Evolutionary conservation across 2,329 filamentous ascomycete genomes (phyloP), one percentile per base, ranked within the genome.

Genomic region (Peltaster fructicola): DNA sequence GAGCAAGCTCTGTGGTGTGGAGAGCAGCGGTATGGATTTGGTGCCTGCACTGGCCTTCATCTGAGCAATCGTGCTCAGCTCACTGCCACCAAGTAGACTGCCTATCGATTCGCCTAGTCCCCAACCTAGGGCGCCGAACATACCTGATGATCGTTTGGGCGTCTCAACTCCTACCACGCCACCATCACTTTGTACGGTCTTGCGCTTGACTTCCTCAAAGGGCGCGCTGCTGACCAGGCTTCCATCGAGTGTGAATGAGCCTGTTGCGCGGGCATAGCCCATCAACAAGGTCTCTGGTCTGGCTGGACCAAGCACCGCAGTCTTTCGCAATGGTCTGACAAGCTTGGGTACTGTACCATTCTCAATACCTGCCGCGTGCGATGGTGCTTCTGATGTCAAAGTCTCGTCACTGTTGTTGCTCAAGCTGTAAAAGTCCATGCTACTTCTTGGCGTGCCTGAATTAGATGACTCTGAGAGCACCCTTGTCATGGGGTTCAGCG

Each of bases 351-450:
- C n/a, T n/a, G n/a, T n/a, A n/a, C n/a, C n/a, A n/a, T n/a, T n/a
- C n/a, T n/a, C n/a, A n/a, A n/a, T n/a, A 41, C 42, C 32, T 64
- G 17, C 25, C 18, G 27, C 38, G 25, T 44, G 46, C 5, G 49
- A 48, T 5, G 41, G 42, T 10, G 40, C 24, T 50, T 95, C 88
- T 0, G 88, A 98, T 7, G 75, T 75, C 23, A 95, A 49, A 3
- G 88, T 98, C 49, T 98, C 88, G 9, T 77, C 80, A 5, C 88
- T 95, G 44, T 92, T 76, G 47, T 95, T 93, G 56, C 85, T 93
- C 47, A 85, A 56, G 1, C 84, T 84, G 50, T 92, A 95, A 41
- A 95, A 90, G 43, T 98, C 88, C 26, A 77, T 78, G 46, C 88
- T 98, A 35, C 80, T 92, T 39, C 88, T 65, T 13, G 81, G 82